Base-by-base conservation (phyloP, 139 green algal genomes). In the Tetraselmis chui region DNA sequence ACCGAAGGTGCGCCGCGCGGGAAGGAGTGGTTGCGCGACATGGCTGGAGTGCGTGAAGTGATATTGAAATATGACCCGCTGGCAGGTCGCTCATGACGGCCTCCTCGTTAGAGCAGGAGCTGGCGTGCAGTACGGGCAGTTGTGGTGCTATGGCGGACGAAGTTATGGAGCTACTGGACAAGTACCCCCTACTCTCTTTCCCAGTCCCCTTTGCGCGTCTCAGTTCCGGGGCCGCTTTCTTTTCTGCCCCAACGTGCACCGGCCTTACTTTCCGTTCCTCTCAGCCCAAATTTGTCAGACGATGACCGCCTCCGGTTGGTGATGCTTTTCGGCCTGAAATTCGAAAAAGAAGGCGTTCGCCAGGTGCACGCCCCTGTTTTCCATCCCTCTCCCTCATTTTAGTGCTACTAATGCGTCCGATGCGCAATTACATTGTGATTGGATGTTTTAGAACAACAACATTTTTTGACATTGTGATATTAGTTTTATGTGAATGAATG, bases 81-180 rank as follows among this genome's bases (percentile, higher is more conserved):
- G 11, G 45, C 45, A 67, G 45, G 45, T 67, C 45, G 11, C 45
- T 82, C 27, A 76, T 92, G 83, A 75, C 86, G 59, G 84, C 89
- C n/a, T 92, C 89, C 27, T 88, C 94, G 86, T 80, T 94, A 29
- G 96, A 99, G 88, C 96, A 99, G 85, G 96, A 99, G 2, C 81
- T 99, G 32, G 91, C 89, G 32, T 98, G 92, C 87, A 87, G 45
- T 18, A 67, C 45, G 11, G 45, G 45, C 45, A 67, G 45, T 18
- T 67, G 45, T 18, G 45, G 11, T 18, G 18, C 18, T 5, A 67
- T 67, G 45, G 45, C 45, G 28, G 86, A 92, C 29, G 81, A 89
- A 29, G 32, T 93, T 31, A 82, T 87, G 75, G 74, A 29, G 67
- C 59, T 88, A 82, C 80, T 90, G 85, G 86, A 85, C 28, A 80